These are phyloP conservation scores for Debaryomyces tyrocola DNA, from an alignment of 805 yeast species.

Conservation along the genomic window DNA sequence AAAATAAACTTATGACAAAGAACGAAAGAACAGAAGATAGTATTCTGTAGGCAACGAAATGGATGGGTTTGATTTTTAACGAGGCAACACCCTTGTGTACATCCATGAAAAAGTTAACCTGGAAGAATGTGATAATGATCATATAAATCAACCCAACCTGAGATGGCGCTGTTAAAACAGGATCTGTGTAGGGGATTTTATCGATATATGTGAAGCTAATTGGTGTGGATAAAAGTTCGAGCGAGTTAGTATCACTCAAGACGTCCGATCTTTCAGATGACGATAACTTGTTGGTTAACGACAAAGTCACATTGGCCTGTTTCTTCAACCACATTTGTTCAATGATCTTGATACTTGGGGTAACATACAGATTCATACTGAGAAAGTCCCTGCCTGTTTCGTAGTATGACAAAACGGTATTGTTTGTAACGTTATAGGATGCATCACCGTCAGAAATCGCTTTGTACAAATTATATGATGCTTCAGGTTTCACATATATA, in stretches of 20 bases:
- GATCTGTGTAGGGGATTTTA: conserved; percentile 48
- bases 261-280: conserved; percentile 11
- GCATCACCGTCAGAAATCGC: conserved; percentile 41
- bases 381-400: conserved; percentile 66
- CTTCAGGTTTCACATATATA: conserved; percentile 50
- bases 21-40: conserved; percentile 51
- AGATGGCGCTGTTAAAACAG: conserved; percentile 60
- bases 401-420: conserved; percentile 42
- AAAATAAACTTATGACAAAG: conserved; percentile 57
- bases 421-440: conserved; percentile 25
- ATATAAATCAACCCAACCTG: conserved; percentile 77
- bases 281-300: conserved; percentile 12
- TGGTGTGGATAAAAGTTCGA: conserved; percentile 29
- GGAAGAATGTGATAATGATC: conserved; percentile 72
- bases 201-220: conserved; percentile 41
- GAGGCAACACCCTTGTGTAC: conserved; percentile 52
- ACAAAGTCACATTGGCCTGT: conserved; percentile 22
- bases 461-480: conserved; percentile 37
- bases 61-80: conserved; percentile 38
- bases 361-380: conserved; percentile 42
- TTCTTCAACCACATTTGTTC: conserved; percentile 29
- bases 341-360: conserved; percentile 42
- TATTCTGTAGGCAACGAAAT: conserved; percentile 54
- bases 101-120: conserved; percentile 57
- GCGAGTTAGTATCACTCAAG: conserved; percentile 11